These are phyloP conservation scores for Orbilia oligospora DNA, from an alignment of 2,329 filamentous ascomycete genomes.

Conservation along the genomic window DNA sequence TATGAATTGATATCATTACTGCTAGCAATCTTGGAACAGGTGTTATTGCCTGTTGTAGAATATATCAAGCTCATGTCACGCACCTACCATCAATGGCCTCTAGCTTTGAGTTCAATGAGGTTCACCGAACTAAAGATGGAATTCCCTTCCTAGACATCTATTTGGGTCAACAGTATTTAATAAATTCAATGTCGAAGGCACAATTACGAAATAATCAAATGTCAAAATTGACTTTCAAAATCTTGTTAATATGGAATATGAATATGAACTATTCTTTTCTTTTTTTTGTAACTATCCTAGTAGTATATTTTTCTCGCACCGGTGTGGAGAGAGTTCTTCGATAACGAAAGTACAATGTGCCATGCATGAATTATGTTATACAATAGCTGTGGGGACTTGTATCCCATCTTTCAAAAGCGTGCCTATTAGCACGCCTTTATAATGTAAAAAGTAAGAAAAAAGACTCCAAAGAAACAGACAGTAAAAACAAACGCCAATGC, in stretches of 20 bases:
- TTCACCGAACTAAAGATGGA: too few species aligned
- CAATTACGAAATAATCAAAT: too few species aligned
- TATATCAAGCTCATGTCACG: too few species aligned
- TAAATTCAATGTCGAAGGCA: too few species aligned
- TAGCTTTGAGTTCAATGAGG: too few species aligned
- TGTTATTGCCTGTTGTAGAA: too few species aligned
- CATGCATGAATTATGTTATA: constrained; percentile 26
- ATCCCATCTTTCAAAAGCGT: constrained; percentile 22
- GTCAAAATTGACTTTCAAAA: too few species aligned
- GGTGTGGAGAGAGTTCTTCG: constrained; percentile 17
- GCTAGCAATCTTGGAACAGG: too few species aligned
- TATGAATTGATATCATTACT: background rate
- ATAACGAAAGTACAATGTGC: background rate
- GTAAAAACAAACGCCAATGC: constrained; percentile 49
- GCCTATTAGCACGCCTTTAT: constrained; percentile 22
- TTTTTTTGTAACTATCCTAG: background rate
- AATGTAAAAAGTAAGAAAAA: constrained; percentile 8
- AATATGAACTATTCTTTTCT: background rate
- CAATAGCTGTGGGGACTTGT: constrained; percentile 18
- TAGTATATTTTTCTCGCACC: constrained; percentile 18
- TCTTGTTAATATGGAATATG: too few species aligned
- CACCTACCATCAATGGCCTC: too few species aligned
- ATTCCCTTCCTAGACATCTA: too few species aligned
- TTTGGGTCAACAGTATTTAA: too few species aligned
- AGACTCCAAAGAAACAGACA: background rate